Base-by-base conservation (phyloP, 306 rosid genomes). In the Citrullus amarus region DNA sequence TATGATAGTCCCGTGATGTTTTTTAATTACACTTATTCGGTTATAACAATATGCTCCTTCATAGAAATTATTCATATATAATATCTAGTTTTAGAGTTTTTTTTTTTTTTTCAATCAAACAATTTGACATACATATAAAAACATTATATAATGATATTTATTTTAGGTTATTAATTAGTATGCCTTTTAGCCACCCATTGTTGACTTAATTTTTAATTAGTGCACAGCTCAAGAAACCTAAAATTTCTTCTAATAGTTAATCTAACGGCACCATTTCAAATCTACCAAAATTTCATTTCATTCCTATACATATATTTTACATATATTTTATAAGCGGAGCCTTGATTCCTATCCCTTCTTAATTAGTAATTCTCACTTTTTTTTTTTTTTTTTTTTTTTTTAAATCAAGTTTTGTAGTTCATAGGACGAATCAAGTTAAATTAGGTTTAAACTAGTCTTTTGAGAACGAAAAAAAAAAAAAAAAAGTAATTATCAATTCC, bases 211-310 rank as follows among this genome's bases (percentile, higher is more conserved):
- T 66, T 66, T 36, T 16, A 66, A 66, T 66, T 66, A 66, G 48
- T 66, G 48, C 72, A 66, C 72, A 66, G 72, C 72, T 66, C 72
- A 66, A 66, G 25, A 66, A 66, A 38, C 72, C 72, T 66, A 38
- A 66, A 66, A 65, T 3, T 16, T 36, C 25, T 36, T 36, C 48
- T 3, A 8, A 65, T 65, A 16, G 11, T 65, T 62, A 2, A 62
- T 6, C 4, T 30, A 32, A 28, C 30, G n/a, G 1, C 30, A 6
- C 68, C 68, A 61, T 61, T 28, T 13, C 16, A 61, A 12, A 30
- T 61, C 68, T 12, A 61, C 41, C n/a, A 61, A 61, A 28, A 61
- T 61, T 61, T 61, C 2, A 4, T 25, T 25, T 9, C 13, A 60
- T 25, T 60, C 66, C 36, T 25, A 58, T 20, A 22, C 22, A 22